Percentiles rank a stretch among this genome's conserved stretches.
phyloP scores from a whole-genome alignment of 2,329 filamentous ascomycete species.

The Penicillium freii region DNA sequence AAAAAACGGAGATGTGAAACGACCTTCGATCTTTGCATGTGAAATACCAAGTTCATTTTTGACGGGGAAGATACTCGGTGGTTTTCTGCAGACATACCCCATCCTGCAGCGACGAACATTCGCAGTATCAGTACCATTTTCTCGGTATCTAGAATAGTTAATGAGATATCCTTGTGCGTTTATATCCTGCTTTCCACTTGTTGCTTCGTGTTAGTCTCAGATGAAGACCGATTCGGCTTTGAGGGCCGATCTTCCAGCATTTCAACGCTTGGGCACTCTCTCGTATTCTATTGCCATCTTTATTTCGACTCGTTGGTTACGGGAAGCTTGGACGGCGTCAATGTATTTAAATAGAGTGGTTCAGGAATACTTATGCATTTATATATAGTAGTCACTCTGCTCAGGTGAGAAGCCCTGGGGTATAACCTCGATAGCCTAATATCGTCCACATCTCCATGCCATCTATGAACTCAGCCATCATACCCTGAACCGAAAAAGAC shows the following conservation, averaged over 20 bases:
- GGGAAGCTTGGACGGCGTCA: too few species aligned
- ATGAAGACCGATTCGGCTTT: neutral
- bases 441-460: too few species aligned
- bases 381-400: neutral
- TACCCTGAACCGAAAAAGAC: too few species aligned
- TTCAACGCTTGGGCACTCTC: too few species aligned
- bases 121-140: slow-evolving; percentile 1
- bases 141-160: slow-evolving; percentile 5
- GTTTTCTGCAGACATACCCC: slow-evolving; percentile 1
- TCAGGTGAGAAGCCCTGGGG: neutral
- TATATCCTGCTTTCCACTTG: neutral
- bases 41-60: slow-evolving; percentile 8
- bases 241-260: too few species aligned
- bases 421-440: neutral
- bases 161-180: slow-evolving; percentile 10
- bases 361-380: neutral
- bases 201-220: neutral
- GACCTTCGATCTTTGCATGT: slow-evolving; percentile 17
- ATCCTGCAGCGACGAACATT: neutral
- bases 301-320: too few species aligned
- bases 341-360: too few species aligned
- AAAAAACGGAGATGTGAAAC: slow-evolving; percentile 23
- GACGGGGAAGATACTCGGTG: slow-evolving; percentile 1
- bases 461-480: too few species aligned
- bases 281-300: too few species aligned